phyloP scores from a whole-genome alignment of 75 land plant genomes.

The Cunninghamia lanceolata region DNA sequence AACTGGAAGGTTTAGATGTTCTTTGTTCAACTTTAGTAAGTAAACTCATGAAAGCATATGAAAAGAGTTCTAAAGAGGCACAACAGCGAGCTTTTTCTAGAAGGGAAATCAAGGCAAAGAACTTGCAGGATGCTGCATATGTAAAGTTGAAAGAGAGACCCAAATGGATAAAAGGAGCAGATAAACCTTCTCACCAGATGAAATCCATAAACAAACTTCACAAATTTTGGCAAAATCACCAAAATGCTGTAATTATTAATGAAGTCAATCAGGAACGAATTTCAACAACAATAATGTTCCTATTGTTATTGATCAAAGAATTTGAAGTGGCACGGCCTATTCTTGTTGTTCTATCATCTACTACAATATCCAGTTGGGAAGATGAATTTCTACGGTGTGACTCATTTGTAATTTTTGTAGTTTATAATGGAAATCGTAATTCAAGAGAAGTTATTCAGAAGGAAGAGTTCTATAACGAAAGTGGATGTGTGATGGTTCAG shows the following conservation, averaged over 20 bases:
- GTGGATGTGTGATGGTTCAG: no score
- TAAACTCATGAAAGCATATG: no score
- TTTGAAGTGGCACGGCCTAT: conserved; percentile 18
- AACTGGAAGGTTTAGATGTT: conserved; percentile 55
- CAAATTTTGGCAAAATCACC: no score
- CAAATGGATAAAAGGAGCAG: background rate
- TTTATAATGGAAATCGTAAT: conserved; percentile 52
- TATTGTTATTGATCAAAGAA: conserved; percentile 35
- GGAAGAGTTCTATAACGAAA: no score
- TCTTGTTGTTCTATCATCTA: no score
- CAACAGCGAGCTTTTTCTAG: conserved; percentile 17
- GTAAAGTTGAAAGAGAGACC: no score
- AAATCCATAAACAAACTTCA: no score
- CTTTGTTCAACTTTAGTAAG: no score
- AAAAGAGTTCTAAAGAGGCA: no score
- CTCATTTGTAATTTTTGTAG: conserved; percentile 41
- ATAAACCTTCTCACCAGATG: conserved; percentile 1
- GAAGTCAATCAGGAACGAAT: conserved; percentile 62
- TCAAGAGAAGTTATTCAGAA: conserved; percentile 43
- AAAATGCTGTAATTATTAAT: conserved; percentile 58
- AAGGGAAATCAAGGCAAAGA: conserved; percentile 20
- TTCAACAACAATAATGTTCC: conserved; percentile 33
- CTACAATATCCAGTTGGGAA: no score
- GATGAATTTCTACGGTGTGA: no score
- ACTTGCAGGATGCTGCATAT: no score